Evolutionary conservation across 2,329 filamentous ascomycete genomes (phyloP).

Genomic region (Aureobasidium uvarum): DNA sequence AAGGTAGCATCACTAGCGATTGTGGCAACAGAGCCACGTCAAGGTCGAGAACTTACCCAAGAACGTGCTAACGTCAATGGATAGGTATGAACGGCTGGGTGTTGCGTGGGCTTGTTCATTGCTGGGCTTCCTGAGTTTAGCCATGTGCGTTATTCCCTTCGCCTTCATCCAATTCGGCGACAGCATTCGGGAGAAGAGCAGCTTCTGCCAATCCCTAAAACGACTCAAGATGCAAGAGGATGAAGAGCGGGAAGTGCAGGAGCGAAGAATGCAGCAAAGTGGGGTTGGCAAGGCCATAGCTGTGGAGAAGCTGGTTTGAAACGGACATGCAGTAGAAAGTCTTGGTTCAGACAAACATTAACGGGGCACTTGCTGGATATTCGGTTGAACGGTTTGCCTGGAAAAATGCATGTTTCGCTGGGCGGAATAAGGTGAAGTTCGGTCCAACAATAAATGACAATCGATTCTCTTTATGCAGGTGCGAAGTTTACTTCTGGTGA

Average conservation of each 20-base stretch:
- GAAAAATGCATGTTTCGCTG: background rate
- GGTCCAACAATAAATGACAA: background rate
- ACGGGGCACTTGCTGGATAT: background rate
- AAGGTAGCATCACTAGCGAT: background rate
- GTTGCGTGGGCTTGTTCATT: slow-evolving; percentile 63
- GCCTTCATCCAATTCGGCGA: slow-evolving; percentile 56
- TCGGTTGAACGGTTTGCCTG: background rate
- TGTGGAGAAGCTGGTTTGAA: slow-evolving; percentile 23
- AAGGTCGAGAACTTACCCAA: background rate
- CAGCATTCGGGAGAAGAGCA: slow-evolving; percentile 55
- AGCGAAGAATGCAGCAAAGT: slow-evolving; percentile 20
- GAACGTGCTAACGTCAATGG: background rate
- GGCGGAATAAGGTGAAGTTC: background rate
- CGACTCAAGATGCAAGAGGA: slow-evolving; percentile 46
- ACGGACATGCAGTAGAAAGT: slow-evolving; percentile 15
- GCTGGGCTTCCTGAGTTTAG: slow-evolving; percentile 51
- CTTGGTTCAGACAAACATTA: background rate
- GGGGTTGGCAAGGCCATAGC: slow-evolving; percentile 5
- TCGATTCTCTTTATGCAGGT: slow-evolving; percentile 12
- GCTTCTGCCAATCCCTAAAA: slow-evolving; percentile 61
- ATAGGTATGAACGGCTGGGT: slow-evolving; percentile 57
- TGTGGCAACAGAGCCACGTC: background rate
- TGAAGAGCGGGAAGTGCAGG: slow-evolving; percentile 29
- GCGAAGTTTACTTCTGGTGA: background rate
- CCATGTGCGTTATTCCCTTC: slow-evolving; percentile 58